Evolutionary conservation across 345 rosid genomes (phyloP), one percentile per base, ranked within the genome.

Genomic region (Acer yangbiense): DNA sequence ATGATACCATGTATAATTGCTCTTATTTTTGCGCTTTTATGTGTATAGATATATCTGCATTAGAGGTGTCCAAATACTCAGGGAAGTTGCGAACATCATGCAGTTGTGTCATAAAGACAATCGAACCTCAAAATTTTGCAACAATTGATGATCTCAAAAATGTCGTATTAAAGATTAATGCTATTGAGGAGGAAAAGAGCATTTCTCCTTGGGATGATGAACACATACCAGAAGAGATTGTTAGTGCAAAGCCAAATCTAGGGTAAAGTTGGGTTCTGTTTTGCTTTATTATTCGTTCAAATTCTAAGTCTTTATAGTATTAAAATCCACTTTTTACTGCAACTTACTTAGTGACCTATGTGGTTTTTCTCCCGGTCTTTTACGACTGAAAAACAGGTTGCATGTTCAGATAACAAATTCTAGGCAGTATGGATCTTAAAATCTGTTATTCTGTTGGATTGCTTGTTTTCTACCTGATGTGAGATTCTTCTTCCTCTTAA

Each of bases 201-300:
- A 89, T 95, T 81, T 71, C 90, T 85, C 92, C 92, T 52, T 95
- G 98, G 98, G 93, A 88, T 76, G 97, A 93, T 54, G 98, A 95
- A 85, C 82, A 84, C 62, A 88, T 91, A 76, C 98, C 98, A 20
- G 97, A 91, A 86, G 97, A 93, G 86, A 86, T 95, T 78, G 94
- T 95, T 64, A 76, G 44, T 66, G 76, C 79, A 77, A 90, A 86
- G 83, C 97, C 98, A 83, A 85, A 57, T 79, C 89, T 90, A 43
- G 98, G 98, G 97, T 94, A 88, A 83, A 79, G 63, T 81, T 77
- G 27, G 50, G 71, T 52, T 39, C 79, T 41, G 80, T 69, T 41
- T 64, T 71, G 75, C 61, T 43, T 60, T 46, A 44, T 23, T 69
- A 55, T 23, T 27, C 67, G 65, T 18, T 35, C 58, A 43, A 41